Evolutionary conservation across 129 eudicot genomes (phyloP).

Genomic region (Helianthus annuus): HanXRQr2.0-SUNRISE NC_035445.2:111432453-111432952

Average conservation of each 20-base stretch:
- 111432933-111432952: conserved; percentile 66
- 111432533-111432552: no score
- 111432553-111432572: no score
- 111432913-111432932: conserved; percentile 80
- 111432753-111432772: conserved; percentile 73
- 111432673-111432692: conserved; percentile 82
- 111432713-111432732: conserved; percentile 73
- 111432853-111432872: conserved; percentile 87
- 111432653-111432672: conserved; percentile 45
- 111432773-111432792: conserved; percentile 86
- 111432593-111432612: neutral
- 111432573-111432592: neutral
- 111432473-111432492: conserved; percentile 51
- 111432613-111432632: neutral
- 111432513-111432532: no score
- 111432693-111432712: conserved; percentile 84
- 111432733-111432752: conserved; percentile 88
- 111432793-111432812: conserved; percentile 88
- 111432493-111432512: neutral
- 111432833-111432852: conserved; percentile 82
- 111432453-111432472: conserved; percentile 65
- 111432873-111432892: conserved; percentile 84
- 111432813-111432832: conserved; percentile 72
- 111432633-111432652: conserved; percentile 60
- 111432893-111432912: conserved; percentile 77